Evolutionary conservation across 306 rosid species (phyloP), one percentile per base, ranked within the genome.

Genomic region (Senna tora): DNA sequence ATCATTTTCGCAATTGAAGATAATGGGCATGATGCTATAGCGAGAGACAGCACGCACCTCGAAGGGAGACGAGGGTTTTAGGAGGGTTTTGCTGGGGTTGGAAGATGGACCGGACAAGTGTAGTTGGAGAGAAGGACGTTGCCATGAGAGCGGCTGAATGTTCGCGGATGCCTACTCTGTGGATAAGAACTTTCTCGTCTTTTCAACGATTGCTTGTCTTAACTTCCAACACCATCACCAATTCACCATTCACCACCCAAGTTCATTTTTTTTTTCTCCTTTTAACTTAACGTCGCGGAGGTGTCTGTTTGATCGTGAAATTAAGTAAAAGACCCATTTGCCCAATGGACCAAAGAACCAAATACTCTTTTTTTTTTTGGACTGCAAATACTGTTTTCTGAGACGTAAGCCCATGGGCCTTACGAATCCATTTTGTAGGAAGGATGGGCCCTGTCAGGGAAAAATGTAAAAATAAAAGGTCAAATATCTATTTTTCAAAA

Each of bases 51-150:
- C 9, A 56, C 43, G 54, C 41, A 84, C 88, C 89, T 63, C 77
- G 83, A 51, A 83, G 20, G 66, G 84, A 74, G 54, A 74, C 25
- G 51, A 74, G 34, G 75, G 75, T 28, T 81, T 80, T 80, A 55
- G 79, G 58, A 75, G 88, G 82, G 71, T 75, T 79, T 64, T 64
- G 82, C 36, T 14, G 78, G 62, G 77, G 78, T 62, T 83, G 87
- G 74, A 94, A 33, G 66, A 80, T 43, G 52, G 86, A 84, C 12
- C 96, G 91, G 25, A 79, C 68, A 4, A 84, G 70, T n/a, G 80
- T 68, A 15, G 90, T 74, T 9, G 85, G 77, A 72, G 89, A 84
- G 85, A 84, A 81, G 16, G 87, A 64, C 38, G 93, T 70, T 72
- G 96, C 96, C 97, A 94, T 91, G 81, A 79, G 79, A 57, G 71